These are phyloP conservation scores for Carpinus fangiana DNA, from an alignment of 306 rosid species.

Conservation along the genomic window DNA sequence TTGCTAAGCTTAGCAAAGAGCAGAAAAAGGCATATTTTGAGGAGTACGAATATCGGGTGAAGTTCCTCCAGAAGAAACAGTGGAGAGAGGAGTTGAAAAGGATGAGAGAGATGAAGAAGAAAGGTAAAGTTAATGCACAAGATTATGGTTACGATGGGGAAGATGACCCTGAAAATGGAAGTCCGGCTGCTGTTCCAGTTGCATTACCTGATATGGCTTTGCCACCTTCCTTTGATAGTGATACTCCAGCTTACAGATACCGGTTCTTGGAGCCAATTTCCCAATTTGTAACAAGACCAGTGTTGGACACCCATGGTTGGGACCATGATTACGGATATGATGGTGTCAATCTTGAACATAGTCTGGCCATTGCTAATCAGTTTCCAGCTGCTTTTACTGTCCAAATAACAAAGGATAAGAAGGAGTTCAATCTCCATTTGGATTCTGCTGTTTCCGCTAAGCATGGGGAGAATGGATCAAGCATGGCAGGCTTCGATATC, in stretches of 20 bases:
- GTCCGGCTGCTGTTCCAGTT: conserved; percentile 95
- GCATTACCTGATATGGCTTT: conserved; percentile 92
- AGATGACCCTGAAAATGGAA: conserved; percentile 75
- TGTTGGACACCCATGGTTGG: conserved; percentile 93
- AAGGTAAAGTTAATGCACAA: conserved; percentile 47
- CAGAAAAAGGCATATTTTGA: conserved; percentile 85
- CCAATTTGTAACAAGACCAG: conserved; percentile 92
- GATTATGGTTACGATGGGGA: conserved; percentile 62
- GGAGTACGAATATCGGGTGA: conserved; percentile 96
- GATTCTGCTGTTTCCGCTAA: conserved; percentile 92
- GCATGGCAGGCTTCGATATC: conserved; percentile 97
- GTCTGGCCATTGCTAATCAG: conserved; percentile 59
- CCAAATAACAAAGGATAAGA: conserved; percentile 94
- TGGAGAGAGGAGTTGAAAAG: conserved; percentile 95
- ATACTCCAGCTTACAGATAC: conserved; percentile 84
- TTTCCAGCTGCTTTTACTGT: conserved; percentile 80
- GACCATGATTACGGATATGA: conserved; percentile 99
- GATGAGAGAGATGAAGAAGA: conserved; percentile 86
- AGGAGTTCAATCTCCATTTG: conserved; percentile 87
- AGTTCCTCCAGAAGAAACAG: conserved; percentile 90
- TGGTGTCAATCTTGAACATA: conserved; percentile 86
- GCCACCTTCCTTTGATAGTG: conserved; percentile 96
- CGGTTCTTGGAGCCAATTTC: conserved; percentile 97
- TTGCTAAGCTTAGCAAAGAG: conserved; percentile 80
- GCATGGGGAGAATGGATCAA: conserved; percentile 82